Evolutionary conservation across 2,329 filamentous ascomycete species (phyloP), one percentile per base, ranked within the genome.

Genomic region (Septoria linicola): DNA sequence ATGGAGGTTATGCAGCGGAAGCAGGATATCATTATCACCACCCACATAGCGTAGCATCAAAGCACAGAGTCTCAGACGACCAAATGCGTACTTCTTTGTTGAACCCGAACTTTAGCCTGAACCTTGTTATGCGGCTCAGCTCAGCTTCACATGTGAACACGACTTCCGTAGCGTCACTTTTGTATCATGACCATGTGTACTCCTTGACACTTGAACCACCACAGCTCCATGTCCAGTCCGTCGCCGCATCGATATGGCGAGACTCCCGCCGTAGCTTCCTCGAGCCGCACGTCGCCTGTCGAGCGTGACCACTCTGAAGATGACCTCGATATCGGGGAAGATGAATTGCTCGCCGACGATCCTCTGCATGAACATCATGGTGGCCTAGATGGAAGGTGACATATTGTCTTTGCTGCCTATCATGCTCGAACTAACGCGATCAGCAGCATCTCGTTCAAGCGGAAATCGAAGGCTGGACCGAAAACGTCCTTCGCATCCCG

Each of bases 401-500:
- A 27, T 5, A 27, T 10, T 10, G 23, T n/a, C n/a, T n/a, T 17
- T n/a, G 27, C 3, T 6, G 19, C 17, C 45, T 21, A 2, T 17
- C 23, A 39, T 37, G 4, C 19, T 17, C n/a, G 21, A 23, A 41
- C 56, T 60, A 47, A 59, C 51, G 41, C 25, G 17, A 14, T 5
- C 16, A 27, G 36, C 37, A 76, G 73, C 21, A 71, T 87, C 46
- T 86, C 85, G 27, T 89, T 89, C 73, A 89, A 88, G 73, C 83
- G 86, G 64, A 85, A 81, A 58, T 78, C 81, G 60, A 85, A 77
- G 54, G 59, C 65, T 73, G 21, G 41, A 11, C 19, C 43, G n/a
- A 55, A 59, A 21, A 46, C 68, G 3, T 67, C 70, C 21, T 70
- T 76, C 58, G 67, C 70, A 41, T 65, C 77, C 50, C 70, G 72